Base-by-base conservation (phyloP, 2,329 filamentous ascomycete genomes). In the Ophiosphaerella herpotricha region DNA sequence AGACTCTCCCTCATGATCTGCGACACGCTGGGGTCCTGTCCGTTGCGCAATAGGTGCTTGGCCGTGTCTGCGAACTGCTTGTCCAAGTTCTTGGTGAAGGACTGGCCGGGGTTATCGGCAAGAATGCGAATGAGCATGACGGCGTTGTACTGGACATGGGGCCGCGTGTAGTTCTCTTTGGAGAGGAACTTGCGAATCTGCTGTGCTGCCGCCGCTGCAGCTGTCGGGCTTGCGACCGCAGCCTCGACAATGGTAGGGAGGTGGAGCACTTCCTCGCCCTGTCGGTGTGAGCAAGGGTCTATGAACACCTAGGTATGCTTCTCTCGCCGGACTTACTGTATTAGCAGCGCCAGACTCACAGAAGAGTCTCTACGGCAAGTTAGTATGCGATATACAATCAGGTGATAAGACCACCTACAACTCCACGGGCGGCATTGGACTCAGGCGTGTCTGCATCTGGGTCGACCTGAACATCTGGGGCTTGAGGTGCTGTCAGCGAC, bases 121-220 rank as follows among this genome's bases (percentile, higher is more conserved):
- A 99, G 79, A 66, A 99, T 99, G 54, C 93, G 88, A 61, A 95
- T 81, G 48, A 99, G 83, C 94, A 97, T 97, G 66, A 97, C 86
- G 56, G 91, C 88, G 76, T 97, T 97, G 81, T 97, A 97, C 74
- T 97, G 93, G 61, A 87, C 85, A 63, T 89, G 85, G 8, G 90
- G 85, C 38, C 79, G 75, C 31, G 70, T 70, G 58, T 75, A 80
- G 74, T 90, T 85, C 39, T 92, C 88, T 59, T 86, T 87, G 62
- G 85, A 82, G 52, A 99, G 79, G 71, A 87, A 93, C 72, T 90
- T 92, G 70, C 90, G 88, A 68, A 97, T 90, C 58, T 88, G 80
- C 58, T 84, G 79, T 42, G 91, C 91, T 62, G 90, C 90, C 64
- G 92, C 89, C 57, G 87, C 85, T 21, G 93, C 92, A 5, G 94